phyloP scores from a whole-genome alignment of 2,329 filamentous ascomycete genomes.

The Fusarium sp. region DNA sequence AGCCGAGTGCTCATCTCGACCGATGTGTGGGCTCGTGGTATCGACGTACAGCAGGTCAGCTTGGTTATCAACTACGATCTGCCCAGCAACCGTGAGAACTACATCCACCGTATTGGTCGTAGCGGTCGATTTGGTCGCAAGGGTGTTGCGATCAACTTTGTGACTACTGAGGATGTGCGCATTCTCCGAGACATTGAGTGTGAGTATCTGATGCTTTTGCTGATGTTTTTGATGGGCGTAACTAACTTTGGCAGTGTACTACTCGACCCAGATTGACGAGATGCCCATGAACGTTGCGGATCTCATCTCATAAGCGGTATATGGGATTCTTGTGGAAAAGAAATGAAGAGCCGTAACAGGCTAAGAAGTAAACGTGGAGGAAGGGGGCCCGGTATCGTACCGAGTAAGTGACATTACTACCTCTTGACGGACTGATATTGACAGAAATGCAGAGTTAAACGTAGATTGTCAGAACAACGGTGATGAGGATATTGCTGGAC shows the following conservation, averaged over 20 bases:
- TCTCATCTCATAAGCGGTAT: conserved; percentile 60
- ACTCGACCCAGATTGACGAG: conserved; percentile 96
- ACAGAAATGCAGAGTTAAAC: not conserved
- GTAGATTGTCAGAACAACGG: not conserved
- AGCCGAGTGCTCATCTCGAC: conserved; percentile 96
- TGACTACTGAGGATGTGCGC: conserved; percentile 96
- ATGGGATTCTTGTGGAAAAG: not conserved
- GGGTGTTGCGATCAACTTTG: conserved; percentile 99
- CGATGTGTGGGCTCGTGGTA: conserved; percentile 97
- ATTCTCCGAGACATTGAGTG: conserved; percentile 97
- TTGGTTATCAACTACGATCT: conserved; percentile 99
- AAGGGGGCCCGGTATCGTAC: conserved; percentile 43
- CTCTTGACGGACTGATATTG: not conserved
- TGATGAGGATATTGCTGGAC: not conserved
- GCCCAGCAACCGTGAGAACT: conserved; percentile 98
- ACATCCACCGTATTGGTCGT: conserved; percentile 97
- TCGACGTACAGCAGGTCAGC: conserved; percentile 98
- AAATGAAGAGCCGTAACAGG: conserved; percentile 26
- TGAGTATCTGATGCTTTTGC: conserved; percentile 59
- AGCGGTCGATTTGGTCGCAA: conserved; percentile 96
- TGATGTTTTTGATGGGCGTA: too few relatives aligned
- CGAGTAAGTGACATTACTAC: conserved; percentile 32
- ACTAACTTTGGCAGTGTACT: conserved; percentile 76
- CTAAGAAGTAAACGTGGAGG: conserved; percentile 42
- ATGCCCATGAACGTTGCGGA: conserved; percentile 96